Evolutionary conservation across 345 rosid species (phyloP).

Genomic region (Aquilaria sinensis): DNA sequence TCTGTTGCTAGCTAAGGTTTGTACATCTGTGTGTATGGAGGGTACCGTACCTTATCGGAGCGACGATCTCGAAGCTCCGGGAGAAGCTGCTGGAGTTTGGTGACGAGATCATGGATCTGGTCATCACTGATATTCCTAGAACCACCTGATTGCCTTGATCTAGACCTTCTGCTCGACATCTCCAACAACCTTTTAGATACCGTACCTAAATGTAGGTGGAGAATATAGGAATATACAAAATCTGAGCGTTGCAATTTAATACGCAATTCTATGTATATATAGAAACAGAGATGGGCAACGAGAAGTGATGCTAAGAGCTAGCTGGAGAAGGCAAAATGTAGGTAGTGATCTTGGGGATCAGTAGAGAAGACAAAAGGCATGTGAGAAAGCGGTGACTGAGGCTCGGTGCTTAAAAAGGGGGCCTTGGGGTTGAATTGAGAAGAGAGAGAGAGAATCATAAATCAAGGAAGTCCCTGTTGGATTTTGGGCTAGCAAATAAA

Average conservation of each 20-base stretch:
- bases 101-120: conserved; percentile 86
- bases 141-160: conserved; percentile 56
- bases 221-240: too few species aligned
- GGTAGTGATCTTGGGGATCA: conserved; percentile 18
- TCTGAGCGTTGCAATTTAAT: too few species aligned
- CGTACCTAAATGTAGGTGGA: too few species aligned
- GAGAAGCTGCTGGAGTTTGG: conserved; percentile 79
- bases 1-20: background rate
- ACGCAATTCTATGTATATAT: background rate
- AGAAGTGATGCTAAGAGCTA: background rate
- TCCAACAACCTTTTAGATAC: background rate
- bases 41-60: conserved; percentile 50
- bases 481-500: too few species aligned
- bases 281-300: conserved; percentile 1
- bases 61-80: conserved; percentile 68
- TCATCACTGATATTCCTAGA: conserved; percentile 75
- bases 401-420: conserved; percentile 40
- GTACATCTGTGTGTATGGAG: background rate
- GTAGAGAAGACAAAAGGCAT: conserved; percentile 40
- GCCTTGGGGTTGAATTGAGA: background rate
- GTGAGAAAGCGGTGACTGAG: conserved; percentile 31
- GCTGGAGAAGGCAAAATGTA: conserved; percentile 6
- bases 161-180: conserved; percentile 84
- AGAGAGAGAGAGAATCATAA: conserved; percentile 1
- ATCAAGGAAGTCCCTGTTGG: too few species aligned